Conservation (phyloP, 768 basidiomycete species). For the Psilocybe subaeruginosa region DNA sequence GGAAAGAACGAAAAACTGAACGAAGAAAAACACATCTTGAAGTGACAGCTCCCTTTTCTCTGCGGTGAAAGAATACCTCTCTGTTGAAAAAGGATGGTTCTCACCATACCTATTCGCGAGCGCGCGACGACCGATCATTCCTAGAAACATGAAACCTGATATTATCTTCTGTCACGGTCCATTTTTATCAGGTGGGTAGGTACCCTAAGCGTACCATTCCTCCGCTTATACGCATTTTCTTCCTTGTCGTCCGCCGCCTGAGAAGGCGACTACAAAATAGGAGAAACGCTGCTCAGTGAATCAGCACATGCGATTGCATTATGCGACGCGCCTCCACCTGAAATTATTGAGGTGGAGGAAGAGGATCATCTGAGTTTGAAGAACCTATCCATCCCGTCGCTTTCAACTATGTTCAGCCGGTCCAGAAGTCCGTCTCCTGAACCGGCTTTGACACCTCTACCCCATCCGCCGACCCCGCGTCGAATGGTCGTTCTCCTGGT, state of each 20-base stretch:
- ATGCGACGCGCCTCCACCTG: constrained; percentile 33
- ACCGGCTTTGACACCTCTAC: constrained; percentile 43
- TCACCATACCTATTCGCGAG: constrained; percentile 68
- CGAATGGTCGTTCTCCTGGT: constrained; percentile 60
- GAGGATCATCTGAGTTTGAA: constrained; percentile 16
- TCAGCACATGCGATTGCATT: constrained; percentile 56
- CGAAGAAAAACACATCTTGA: not conserved
- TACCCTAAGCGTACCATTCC: not conserved
- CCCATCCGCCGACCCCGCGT: constrained; percentile 47
- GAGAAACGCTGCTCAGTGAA: constrained; percentile 59
- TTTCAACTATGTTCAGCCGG: constrained; percentile 47
- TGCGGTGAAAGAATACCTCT: constrained; percentile 62
- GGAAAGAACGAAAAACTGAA: constrained; percentile 2
- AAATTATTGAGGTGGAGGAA: constrained; percentile 16
- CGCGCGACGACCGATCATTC: constrained; percentile 60
- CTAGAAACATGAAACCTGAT: constrained; percentile 65
- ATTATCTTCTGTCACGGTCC: constrained; percentile 68
- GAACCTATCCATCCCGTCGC: constrained; percentile 37
- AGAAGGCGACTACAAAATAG: constrained; percentile 62
- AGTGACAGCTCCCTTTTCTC: constrained; percentile 64
- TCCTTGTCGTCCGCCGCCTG: not conserved
- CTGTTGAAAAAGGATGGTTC: constrained; percentile 71
- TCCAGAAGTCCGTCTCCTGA: constrained; percentile 58
- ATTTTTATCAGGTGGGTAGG: constrained; percentile 51
- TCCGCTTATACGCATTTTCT: not conserved